phyloP scores from a whole-genome alignment of 2,329 filamentous ascomycete species.

The Apiospora saccharicola region DNA sequence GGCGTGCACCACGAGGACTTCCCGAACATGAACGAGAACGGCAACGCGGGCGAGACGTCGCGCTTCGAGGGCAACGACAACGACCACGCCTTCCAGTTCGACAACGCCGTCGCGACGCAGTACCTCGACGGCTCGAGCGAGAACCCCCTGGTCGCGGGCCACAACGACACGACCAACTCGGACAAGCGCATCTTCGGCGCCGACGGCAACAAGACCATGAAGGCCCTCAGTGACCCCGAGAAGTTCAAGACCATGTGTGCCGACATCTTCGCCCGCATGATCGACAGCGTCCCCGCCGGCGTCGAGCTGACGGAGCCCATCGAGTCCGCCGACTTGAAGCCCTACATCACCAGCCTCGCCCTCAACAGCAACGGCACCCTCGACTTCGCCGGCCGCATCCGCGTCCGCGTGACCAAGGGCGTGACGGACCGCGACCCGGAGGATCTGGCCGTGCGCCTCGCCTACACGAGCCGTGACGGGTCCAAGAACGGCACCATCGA shows the following conservation, averaged over 20 bases:
- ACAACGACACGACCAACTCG: conserved; percentile 48
- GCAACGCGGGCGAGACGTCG: conserved; percentile 45
- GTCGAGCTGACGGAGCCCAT: conserved; percentile 42
- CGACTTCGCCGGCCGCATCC: conserved; percentile 15
- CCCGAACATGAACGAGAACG: conserved; percentile 48
- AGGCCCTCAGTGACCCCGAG: conserved; percentile 44
- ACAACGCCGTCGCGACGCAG: conserved; percentile 52
- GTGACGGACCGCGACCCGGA: conserved; percentile 28
- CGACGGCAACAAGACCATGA: conserved; percentile 53
- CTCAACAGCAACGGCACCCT: conserved; percentile 36
- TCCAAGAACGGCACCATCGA: conserved; percentile 27
- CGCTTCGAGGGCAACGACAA: conserved; percentile 39
- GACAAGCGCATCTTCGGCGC: conserved; percentile 53
- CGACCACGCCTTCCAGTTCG: conserved; percentile 41
- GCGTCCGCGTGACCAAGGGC: conserved; percentile 26
- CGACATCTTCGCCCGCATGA: conserved; percentile 44
- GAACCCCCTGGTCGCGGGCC: conserved; percentile 51
- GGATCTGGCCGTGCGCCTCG: conserved; percentile 35
- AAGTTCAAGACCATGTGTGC: conserved; percentile 47
- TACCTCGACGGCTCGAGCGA: conserved; percentile 50
- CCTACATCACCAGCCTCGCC: conserved; percentile 39
- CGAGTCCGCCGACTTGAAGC: conserved; percentile 41
- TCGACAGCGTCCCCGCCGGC: conserved; percentile 43
- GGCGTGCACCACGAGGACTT: conserved; percentile 55
- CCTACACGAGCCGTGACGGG: conserved; percentile 32